These are phyloP conservation scores for Tilletia setariae DNA, from an alignment of 1,284 basidiomycete species.

Conservation along the genomic window DNA sequence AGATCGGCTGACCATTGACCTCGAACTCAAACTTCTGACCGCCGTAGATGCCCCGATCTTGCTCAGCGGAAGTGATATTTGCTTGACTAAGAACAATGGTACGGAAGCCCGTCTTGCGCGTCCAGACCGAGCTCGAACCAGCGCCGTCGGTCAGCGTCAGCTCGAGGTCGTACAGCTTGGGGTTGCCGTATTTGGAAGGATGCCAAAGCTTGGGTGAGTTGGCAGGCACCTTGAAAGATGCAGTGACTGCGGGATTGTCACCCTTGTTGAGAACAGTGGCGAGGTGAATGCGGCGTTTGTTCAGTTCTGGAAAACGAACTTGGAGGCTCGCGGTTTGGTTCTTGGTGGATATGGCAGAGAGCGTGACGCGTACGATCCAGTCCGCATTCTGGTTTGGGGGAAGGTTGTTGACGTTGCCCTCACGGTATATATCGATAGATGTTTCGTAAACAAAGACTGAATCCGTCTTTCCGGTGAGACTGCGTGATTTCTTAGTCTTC, in stretches of 20 bases:
- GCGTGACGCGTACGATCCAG: slow-evolving; percentile 44
- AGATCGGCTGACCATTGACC: too few relatives aligned
- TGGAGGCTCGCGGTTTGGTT: too few relatives aligned
- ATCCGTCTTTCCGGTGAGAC: slow-evolving; percentile 1
- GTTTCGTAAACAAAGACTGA: slow-evolving; percentile 11
- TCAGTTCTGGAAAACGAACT: too few relatives aligned
- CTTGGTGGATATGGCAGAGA: slow-evolving; percentile 29
- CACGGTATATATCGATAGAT: slow-evolving; percentile 31
- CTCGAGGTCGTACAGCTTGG: slow-evolving; percentile 29
- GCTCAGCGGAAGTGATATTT: slow-evolving; percentile 21
- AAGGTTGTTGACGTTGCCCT: slow-evolving; percentile 38
- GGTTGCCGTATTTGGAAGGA: slow-evolving; percentile 33
- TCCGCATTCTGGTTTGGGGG: slow-evolving; percentile 33
- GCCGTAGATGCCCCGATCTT: slow-evolving; percentile 20
- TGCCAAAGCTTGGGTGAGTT: slow-evolving; percentile 36
- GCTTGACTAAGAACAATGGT: slow-evolving; percentile 37
- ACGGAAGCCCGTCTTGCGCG: slow-evolving; percentile 33
- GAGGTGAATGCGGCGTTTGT: too few relatives aligned
- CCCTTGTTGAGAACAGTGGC: too few relatives aligned
- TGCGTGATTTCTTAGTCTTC: slow-evolving; percentile 55
- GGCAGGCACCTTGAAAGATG: slow-evolving; percentile 26
- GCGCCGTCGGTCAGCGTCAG: slow-evolving; percentile 17
- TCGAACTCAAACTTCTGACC: too few relatives aligned
- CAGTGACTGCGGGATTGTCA: slow-evolving; percentile 22
- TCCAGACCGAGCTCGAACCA: slow-evolving; percentile 15